Percentiles rank a stretch among this genome's conserved stretches.
Evolutionary conservation across 2,329 filamentous ascomycete species (phyloP).

Genomic region (Penicillium sp.): DNA sequence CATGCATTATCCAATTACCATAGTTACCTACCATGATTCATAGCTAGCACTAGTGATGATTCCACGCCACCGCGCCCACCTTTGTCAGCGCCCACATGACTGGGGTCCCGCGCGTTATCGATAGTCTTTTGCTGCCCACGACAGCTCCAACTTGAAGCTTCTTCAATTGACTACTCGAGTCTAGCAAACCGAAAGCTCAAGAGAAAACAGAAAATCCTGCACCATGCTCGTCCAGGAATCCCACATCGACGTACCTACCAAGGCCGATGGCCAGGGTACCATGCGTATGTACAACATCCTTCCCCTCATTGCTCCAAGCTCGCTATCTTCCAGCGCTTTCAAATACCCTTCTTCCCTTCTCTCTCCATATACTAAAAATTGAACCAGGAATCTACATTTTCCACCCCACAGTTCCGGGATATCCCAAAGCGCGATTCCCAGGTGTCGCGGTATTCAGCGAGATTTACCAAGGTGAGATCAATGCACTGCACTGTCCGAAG

Average conservation of each 20-base stretch:
- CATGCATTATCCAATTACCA: slow-evolving; percentile 3
- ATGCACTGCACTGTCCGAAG: no score
- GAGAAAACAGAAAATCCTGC: background rate
- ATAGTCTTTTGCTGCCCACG: slow-evolving; percentile 5
- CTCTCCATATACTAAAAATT: no score
- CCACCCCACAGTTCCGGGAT: slow-evolving; percentile 81
- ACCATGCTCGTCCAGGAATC: slow-evolving; percentile 43
- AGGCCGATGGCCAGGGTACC: slow-evolving; percentile 40
- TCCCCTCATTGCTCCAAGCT: background rate
- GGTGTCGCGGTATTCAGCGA: slow-evolving; percentile 89
- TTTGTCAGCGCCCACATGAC: slow-evolving; percentile 29
- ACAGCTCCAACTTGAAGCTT: background rate
- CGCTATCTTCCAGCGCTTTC: background rate
- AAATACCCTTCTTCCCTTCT: no score
- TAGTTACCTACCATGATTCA: slow-evolving; percentile 6
- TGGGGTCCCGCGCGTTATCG: slow-evolving; percentile 28
- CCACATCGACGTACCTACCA: slow-evolving; percentile 42
- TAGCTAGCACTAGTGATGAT: background rate
- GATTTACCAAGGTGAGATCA: slow-evolving; percentile 81
- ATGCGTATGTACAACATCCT: slow-evolving; percentile 39
- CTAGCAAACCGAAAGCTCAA: background rate
- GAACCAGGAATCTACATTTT: slow-evolving; percentile 80
- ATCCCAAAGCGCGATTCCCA: slow-evolving; percentile 87
- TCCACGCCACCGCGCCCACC: background rate
- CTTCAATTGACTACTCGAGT: background rate